Percentiles rank a stretch among this genome's conserved stretches.
phyloP scores from a whole-genome alignment of 108 stramenopile species.

The Pseudonitzschia delicatissima region DNA sequence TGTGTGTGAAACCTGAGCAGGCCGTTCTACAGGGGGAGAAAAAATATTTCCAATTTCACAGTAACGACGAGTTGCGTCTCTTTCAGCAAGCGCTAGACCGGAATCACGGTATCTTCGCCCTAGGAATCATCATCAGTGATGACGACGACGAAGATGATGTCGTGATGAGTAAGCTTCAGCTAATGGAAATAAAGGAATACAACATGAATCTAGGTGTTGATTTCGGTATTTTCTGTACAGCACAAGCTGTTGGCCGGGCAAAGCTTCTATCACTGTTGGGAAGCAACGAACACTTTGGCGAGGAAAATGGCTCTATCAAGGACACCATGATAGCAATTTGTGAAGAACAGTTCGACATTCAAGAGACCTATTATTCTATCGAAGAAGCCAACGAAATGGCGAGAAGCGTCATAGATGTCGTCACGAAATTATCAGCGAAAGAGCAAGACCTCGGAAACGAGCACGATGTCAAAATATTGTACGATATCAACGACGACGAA shows the following conservation, averaged over 20 bases:
- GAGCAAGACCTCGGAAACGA: background rate
- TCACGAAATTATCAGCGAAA: background rate
- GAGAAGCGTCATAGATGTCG: background rate
- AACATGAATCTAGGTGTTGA: constrained; percentile 23
- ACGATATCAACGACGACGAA: background rate
- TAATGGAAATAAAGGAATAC: constrained; percentile 22
- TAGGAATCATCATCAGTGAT: constrained; percentile 6
- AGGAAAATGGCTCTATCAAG: background rate
- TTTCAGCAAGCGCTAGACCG: constrained; percentile 22
- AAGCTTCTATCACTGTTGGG: background rate
- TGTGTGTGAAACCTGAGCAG: background rate
- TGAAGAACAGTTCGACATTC: constrained; percentile 5
- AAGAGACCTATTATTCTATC: background rate
- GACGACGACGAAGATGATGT: constrained; percentile 13
- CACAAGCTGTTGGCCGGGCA: constrained; percentile 18
- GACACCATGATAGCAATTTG: constrained; percentile 1
- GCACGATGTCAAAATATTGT: background rate
- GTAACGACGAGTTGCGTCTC: constrained; percentile 18
- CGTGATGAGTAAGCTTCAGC: constrained; percentile 12
- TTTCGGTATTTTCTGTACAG: constrained; percentile 20
- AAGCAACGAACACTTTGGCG: background rate
- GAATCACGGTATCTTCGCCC: constrained; percentile 21
- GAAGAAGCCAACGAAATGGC: constrained; percentile 16
- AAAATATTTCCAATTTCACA: constrained; percentile 20
- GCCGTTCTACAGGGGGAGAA: constrained; percentile 19